phyloP scores from a whole-genome alignment of 2,329 filamentous ascomycete species.

The Zasmidium angulare region DNA sequence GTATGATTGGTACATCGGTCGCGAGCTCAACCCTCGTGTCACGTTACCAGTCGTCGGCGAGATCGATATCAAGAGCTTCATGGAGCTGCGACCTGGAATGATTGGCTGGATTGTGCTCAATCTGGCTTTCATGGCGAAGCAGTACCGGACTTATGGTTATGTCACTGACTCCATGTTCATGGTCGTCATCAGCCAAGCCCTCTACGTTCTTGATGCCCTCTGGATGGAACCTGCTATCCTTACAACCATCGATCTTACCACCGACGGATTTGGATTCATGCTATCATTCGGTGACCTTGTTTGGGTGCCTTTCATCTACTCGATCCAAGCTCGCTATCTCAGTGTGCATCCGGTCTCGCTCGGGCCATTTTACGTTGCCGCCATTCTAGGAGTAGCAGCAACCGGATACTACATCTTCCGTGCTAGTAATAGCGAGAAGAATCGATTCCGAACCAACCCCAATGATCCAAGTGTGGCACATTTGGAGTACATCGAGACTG shows the following conservation, averaged over 20 bases:
- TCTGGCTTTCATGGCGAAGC: constrained; percentile 78
- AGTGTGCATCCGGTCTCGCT: constrained; percentile 78
- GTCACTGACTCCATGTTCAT: constrained; percentile 84
- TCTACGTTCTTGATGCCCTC: constrained; percentile 82
- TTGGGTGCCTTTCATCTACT: constrained; percentile 91
- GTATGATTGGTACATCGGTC: constrained; percentile 96
- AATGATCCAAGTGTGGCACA: constrained; percentile 75
- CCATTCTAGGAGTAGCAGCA: constrained; percentile 66
- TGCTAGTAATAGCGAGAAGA: constrained; percentile 91
- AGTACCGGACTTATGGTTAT: constrained; percentile 80
- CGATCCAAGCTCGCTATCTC: constrained; percentile 79
- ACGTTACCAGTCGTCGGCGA: constrained; percentile 76
- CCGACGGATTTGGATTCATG: constrained; percentile 95
- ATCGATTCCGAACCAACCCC: constrained; percentile 85
- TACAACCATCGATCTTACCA: constrained; percentile 92
- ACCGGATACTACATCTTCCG: constrained; percentile 91
- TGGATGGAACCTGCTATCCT: constrained; percentile 87
- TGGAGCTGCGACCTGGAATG: constrained; percentile 88
- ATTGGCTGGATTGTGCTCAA: constrained; percentile 86
- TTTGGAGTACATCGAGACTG: constrained; percentile 82
- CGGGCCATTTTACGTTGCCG: constrained; percentile 63
- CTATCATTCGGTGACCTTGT: constrained; percentile 86
- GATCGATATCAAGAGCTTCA: constrained; percentile 86
- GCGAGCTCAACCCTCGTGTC: constrained; percentile 88
- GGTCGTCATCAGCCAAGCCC: constrained; percentile 70